Base-by-base conservation (phyloP, 2,329 filamentous ascomycete species). In the Paecilomyces sp. region DNA sequence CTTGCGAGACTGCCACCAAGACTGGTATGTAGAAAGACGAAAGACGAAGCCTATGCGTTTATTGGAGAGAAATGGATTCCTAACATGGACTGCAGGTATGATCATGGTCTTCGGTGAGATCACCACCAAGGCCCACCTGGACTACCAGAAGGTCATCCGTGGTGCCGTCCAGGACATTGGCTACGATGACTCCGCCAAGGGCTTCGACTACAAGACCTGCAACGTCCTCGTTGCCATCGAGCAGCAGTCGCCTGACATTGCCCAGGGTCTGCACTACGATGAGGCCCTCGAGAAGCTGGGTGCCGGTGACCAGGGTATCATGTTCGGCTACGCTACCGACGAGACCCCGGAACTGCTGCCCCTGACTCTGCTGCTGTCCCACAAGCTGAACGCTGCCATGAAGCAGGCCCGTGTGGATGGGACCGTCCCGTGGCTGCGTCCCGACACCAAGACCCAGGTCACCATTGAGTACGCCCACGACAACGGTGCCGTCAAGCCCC, bases 181-280 rank as follows among this genome's bases (percentile, higher is more conserved):
- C 72, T 99, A 97, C 82, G 94, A 99, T 82, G 86, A 89, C 80
- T 97, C 94, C 59, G 84, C 85, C 72, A 99, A 99, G 88, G 94
- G 94, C 65, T 99, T 99, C 81, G 94, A 99, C 84, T 96, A 97
- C 91, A 97, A 97, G 89, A 99, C 94, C 70, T 93, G 90, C 84
- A 97, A 97, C 84, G 86, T 99, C 74, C 88, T 97, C 70, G 92
- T 97, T 72, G 94, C 93, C 81, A 97, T 99, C 79, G 94, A 99
- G 88, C 87, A 99, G 83, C 94, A 99, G 83, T 97, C 93, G 62
- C 90, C 93, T 73, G 94, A 99, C 80, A 99, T 99, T 74, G 94
- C 94, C 70, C 94, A 97, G 83, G 94, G 94, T 85, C 91, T 99
- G 60, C 91, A 97, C 85, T 96, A 96, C 79, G 94, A 99, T 68